Evolutionary conservation across 176 grass and related monocot species (phyloP).

Genomic region (Lolium rigidum): DNA sequence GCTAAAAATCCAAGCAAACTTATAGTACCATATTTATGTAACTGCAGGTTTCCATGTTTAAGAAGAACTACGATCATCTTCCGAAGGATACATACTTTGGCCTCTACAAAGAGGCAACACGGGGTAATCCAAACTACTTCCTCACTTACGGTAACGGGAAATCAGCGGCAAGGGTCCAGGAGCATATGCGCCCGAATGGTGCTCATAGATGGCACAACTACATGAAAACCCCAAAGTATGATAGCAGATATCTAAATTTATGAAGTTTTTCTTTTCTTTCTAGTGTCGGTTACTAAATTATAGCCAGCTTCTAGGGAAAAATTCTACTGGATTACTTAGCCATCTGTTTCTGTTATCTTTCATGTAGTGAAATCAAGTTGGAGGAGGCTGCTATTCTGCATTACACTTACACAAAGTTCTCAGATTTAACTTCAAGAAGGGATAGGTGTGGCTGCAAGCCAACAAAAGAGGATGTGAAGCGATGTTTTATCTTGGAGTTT

Average conservation of each 20-base stretch:
- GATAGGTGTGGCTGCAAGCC: slow-evolving; percentile 97
- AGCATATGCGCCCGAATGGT: slow-evolving; percentile 92
- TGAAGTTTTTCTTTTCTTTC: neutral
- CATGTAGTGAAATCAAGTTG: slow-evolving; percentile 87
- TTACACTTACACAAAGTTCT: slow-evolving; percentile 95
- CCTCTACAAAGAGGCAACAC: slow-evolving; percentile 99
- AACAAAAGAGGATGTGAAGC: slow-evolving; percentile 95
- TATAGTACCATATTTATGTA: neutral
- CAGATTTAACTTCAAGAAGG: slow-evolving; percentile 90
- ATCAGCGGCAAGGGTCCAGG: slow-evolving; percentile 93
- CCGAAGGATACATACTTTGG: slow-evolving; percentile 99
- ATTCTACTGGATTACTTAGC: slow-evolving; percentile 16
- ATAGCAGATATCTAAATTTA: slow-evolving; percentile 9
- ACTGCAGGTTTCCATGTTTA: slow-evolving; percentile 95
- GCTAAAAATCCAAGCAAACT: slow-evolving; percentile 1
- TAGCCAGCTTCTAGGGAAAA: neutral
- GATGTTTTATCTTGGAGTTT: slow-evolving; percentile 98
- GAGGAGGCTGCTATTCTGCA: slow-evolving; percentile 98
- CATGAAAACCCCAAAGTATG: slow-evolving; percentile 96
- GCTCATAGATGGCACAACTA: slow-evolving; percentile 99
- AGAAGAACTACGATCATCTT: slow-evolving; percentile 99
- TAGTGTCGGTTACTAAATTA: neutral
- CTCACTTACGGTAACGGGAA: slow-evolving; percentile 98
- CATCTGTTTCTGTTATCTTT: slow-evolving; percentile 32
- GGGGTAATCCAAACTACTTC: slow-evolving; percentile 98